Evolutionary conservation across 331 rosid species (phyloP), one percentile per base, ranked within the genome.

Genomic region (Cydonia oblonga): DNA sequence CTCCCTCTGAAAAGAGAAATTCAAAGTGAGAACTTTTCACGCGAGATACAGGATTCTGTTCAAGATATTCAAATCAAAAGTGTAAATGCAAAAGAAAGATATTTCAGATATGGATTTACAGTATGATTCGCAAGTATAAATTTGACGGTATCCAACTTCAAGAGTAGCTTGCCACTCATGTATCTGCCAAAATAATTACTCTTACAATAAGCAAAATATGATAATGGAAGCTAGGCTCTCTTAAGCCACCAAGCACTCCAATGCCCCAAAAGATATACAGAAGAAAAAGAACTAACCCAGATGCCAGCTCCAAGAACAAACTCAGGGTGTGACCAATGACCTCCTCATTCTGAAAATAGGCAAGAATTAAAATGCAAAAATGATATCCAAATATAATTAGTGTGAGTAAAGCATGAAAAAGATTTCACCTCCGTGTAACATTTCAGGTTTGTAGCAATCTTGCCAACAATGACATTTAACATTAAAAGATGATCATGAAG

Each of bases 401-500:
- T 30, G 62, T 69, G 26, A 40, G 51, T 19, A 22, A 44, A 40
- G 51, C 25, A 23, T 19, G 64, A 25, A 46, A 24, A 23, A 13
- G 28, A 20, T 68, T 69, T 79, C 80, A 90, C 98, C 97, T 89
- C 89, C 23, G 88, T 89, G 72, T 89, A 93, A 73, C 85, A 84
- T 84, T 90, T 87, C 9, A 93, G 97, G 84, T 90, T 93, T 68
- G 97, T 86, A 68, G 88, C 90, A 67, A 93, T 89, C 91, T 90
- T 93, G 78, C 91, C 88, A 52, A 89, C 92, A 75, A 90, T 89
- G 70, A 86, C 86, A 87, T 89, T 89, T 77, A 93, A 79, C 70
- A 89, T 87, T 62, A 81, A 76, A 16, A 85, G 82, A 89, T 90
- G 96, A 83, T 93, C 97, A 73, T 90, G 86, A 42, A 93, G 88